Evolutionary conservation across 805 yeast species (phyloP).

Genomic region (Cyberlindnera euphorbiae): DNA sequence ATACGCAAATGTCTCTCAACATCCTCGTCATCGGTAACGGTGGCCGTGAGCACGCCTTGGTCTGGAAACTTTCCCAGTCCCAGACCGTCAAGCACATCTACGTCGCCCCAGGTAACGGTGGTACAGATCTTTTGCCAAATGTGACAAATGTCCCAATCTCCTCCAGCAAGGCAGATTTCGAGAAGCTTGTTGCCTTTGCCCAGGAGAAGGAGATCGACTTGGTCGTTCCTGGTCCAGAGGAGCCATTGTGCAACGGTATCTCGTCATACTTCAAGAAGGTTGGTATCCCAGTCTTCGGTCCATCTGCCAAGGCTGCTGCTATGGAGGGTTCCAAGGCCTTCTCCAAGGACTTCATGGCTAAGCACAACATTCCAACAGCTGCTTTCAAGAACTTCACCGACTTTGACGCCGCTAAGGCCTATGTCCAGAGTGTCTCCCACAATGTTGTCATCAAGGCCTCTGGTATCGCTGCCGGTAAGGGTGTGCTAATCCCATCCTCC

Average conservation of each 20-base stretch:
- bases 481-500: conserved; percentile 86
- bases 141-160: conserved; percentile 66
- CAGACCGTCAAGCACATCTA: conserved; percentile 62
- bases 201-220: conserved; percentile 56
- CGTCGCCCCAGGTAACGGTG: conserved; percentile 98
- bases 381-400: conserved; percentile 76
- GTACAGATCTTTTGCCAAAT: conserved; percentile 59
- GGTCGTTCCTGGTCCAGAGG: conserved; percentile 98
- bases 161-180: conserved; percentile 64
- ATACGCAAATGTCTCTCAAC: conserved; percentile 37
- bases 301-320: conserved; percentile 81
- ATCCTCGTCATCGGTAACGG: conserved; percentile 92
- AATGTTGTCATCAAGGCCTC: conserved; percentile 92
- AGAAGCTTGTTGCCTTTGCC: conserved; percentile 69
- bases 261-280: conserved; percentile 63
- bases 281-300: conserved; percentile 97
- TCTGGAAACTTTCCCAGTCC: conserved; percentile 86
- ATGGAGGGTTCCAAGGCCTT: conserved; percentile 98
- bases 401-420: conserved; percentile 69
- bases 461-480: conserved; percentile 98
- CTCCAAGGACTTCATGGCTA: conserved; percentile 89
- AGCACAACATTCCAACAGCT: conserved; percentile 93
- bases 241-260: conserved; percentile 94
- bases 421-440: conserved; percentile 60
- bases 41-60: conserved; percentile 97